phyloP scores from a whole-genome alignment of 1,139 yeast species.

The Pichia sp. region DNA sequence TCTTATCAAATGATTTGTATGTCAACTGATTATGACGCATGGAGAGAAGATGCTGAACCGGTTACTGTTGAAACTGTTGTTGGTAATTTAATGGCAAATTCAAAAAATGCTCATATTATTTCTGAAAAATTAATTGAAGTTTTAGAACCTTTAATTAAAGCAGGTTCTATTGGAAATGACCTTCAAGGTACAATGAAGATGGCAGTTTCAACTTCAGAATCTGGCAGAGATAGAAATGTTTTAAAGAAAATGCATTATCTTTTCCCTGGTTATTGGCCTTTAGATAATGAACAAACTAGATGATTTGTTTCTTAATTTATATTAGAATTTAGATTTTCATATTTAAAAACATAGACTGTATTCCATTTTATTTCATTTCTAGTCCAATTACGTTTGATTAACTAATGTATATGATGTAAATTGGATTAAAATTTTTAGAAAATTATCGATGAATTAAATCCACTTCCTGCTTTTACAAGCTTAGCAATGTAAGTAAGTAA shows the following conservation, averaged over 20 bases:
- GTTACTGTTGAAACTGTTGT: slow-evolving; percentile 96
- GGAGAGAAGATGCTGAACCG: slow-evolving; percentile 93
- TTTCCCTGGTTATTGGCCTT: slow-evolving; percentile 90
- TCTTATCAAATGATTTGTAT: slow-evolving; percentile 97
- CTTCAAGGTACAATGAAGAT: slow-evolving; percentile 72
- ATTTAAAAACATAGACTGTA: too few species aligned
- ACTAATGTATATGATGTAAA: too few species aligned
- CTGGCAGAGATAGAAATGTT: slow-evolving; percentile 66
- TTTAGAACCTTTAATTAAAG: slow-evolving; percentile 54
- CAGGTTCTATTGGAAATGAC: slow-evolving; percentile 61
- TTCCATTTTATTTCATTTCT: too few species aligned
- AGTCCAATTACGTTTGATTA: too few species aligned
- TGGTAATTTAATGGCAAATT: slow-evolving; percentile 81
- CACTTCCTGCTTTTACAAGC: too few species aligned
- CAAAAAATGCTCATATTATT: slow-evolving; percentile 74
- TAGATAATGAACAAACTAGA: slow-evolving; percentile 11
- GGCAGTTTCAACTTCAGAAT: slow-evolving; percentile 74
- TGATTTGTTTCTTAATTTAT: too few species aligned
- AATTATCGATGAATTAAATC: too few species aligned
- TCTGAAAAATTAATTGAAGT: slow-evolving; percentile 64
- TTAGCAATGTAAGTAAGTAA: too few species aligned
- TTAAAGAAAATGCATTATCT: slow-evolving; percentile 76
- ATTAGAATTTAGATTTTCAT: too few species aligned
- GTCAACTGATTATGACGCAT: slow-evolving; percentile 98
- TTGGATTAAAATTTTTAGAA: too few species aligned